Evolutionary conservation across 352 stramenopile genomes (phyloP).

Genomic region (Phytopythium delawarense): DNA sequence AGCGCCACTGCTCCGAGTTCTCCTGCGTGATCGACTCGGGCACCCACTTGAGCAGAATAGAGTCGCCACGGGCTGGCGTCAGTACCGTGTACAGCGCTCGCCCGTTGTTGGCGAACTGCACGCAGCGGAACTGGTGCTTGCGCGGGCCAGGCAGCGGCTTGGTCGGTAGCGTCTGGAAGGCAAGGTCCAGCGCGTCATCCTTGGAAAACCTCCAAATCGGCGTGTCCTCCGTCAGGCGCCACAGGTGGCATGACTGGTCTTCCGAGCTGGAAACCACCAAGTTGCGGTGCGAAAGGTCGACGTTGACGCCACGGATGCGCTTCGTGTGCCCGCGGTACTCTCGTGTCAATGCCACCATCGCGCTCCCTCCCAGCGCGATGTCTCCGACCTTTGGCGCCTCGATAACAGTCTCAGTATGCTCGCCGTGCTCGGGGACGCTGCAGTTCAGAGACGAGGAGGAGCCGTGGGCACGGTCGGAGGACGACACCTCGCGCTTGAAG

Average conservation of each 20-base stretch:
- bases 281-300: constrained; percentile 78
- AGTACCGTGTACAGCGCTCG: constrained; percentile 70
- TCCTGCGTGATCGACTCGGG: constrained; percentile 63
- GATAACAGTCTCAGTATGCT: constrained; percentile 10
- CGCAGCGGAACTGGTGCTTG: constrained; percentile 83
- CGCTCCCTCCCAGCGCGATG: constrained; percentile 36
- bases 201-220: constrained; percentile 71
- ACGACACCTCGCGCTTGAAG: constrained; percentile 45
- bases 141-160: constrained; percentile 34
- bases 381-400: constrained; percentile 56
- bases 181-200: constrained; percentile 67
- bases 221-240: constrained; percentile 63
- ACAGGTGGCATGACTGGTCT: constrained; percentile 76
- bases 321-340: constrained; percentile 78
- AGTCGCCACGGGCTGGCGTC: constrained; percentile 67
- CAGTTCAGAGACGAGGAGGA: constrained; percentile 35
- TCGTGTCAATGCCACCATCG: constrained; percentile 59
- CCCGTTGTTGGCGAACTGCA: constrained; percentile 66
- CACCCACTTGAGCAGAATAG: constrained; percentile 79
- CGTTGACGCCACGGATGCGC: constrained; percentile 77
- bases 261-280: constrained; percentile 73
- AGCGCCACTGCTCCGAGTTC: constrained; percentile 66
- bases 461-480: constrained; percentile 34
- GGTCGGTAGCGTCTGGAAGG: constrained; percentile 41
- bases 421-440: constrained; percentile 15